A percentile compares a stretch with the other conserved stretches of the same genome.
Conservation (phyloP, 2,329 filamentous ascomycete genomes). For the Epichloe gansuensis region DNA sequence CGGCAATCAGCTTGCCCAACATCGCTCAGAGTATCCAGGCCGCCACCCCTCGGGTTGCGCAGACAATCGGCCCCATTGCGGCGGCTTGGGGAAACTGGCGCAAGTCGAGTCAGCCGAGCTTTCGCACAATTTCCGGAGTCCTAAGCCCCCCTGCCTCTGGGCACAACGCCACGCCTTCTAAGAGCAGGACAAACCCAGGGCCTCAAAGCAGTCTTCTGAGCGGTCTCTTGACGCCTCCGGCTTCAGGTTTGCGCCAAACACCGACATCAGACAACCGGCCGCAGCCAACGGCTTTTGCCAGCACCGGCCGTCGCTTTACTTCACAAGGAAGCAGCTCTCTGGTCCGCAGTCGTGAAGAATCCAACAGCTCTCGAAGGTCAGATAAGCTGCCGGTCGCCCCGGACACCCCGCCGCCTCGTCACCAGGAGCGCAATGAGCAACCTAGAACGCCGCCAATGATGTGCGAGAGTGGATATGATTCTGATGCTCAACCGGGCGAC, state of each 20-base stretch:
- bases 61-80: slow-evolving; percentile 63
- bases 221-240: slow-evolving; percentile 81
- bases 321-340: slow-evolving; percentile 24
- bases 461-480: slow-evolving; percentile 44
- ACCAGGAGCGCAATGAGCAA: slow-evolving; percentile 22
- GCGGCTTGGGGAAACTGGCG: slow-evolving; percentile 97
- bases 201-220: slow-evolving; percentile 52
- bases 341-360: slow-evolving; percentile 15
- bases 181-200: slow-evolving; percentile 37
- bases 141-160: slow-evolving; percentile 30
- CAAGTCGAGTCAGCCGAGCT: slow-evolving; percentile 45
- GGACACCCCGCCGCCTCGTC: slow-evolving; percentile 29
- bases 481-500: slow-evolving; percentile 45
- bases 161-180: slow-evolving; percentile 46
- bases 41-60: slow-evolving; percentile 68
- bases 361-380: slow-evolving; percentile 22
- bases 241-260: slow-evolving; percentile 55
- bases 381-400: slow-evolving; percentile 26
- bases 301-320: slow-evolving; percentile 45
- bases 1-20: slow-evolving; percentile 55
- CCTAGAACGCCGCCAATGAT: slow-evolving; percentile 52
- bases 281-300: slow-evolving; percentile 49
- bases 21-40: slow-evolving; percentile 68
- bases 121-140: slow-evolving; percentile 34
- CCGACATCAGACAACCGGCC: slow-evolving; percentile 29